A percentile compares a stretch with the other conserved stretches of the same genome.
phyloP scores from a whole-genome alignment of 441 rosid genomes.

The Erodium moschatum region DNA sequence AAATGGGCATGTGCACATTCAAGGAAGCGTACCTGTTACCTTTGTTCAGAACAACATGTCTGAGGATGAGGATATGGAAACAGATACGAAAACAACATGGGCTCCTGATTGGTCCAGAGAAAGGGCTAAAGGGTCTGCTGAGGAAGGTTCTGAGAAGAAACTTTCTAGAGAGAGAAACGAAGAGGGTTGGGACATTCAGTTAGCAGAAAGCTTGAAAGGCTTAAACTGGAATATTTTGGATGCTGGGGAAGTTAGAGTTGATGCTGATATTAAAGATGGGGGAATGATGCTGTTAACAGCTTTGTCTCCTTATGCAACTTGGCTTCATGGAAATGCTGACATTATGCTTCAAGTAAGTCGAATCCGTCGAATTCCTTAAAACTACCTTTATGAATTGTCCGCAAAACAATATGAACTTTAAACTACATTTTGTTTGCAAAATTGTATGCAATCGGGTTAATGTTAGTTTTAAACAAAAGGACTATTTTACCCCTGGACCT shows the following conservation, averaged over 20 bases:
- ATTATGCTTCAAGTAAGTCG: slow-evolving; percentile 72
- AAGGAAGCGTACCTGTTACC: slow-evolving; percentile 88
- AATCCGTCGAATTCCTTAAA: neutral
- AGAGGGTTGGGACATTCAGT: slow-evolving; percentile 84
- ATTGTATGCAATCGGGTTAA: no score
- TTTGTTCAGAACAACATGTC: slow-evolving; percentile 49
- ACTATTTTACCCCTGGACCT: no score
- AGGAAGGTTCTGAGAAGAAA: slow-evolving; percentile 51
- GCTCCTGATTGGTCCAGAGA: slow-evolving; percentile 77
- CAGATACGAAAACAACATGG: slow-evolving; percentile 49
- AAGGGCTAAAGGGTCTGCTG: slow-evolving; percentile 44
- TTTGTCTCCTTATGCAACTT: slow-evolving; percentile 79
- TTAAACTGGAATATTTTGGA: slow-evolving; percentile 84
- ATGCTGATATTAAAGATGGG: slow-evolving; percentile 97
- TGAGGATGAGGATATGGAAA: slow-evolving; percentile 60
- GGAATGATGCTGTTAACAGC: slow-evolving; percentile 98
- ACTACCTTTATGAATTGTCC: no score
- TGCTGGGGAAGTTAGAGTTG: slow-evolving; percentile 89
- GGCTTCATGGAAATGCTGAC: slow-evolving; percentile 98
- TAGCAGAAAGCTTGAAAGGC: slow-evolving; percentile 84
- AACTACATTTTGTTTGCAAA: no score
- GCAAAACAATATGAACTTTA: no score
- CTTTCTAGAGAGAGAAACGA: slow-evolving; percentile 64
- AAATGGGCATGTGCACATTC: slow-evolving; percentile 90
- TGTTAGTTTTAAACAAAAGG: no score